These are phyloP conservation scores for Penicillium expansum DNA, from an alignment of 2,329 filamentous ascomycete species.

Conservation along the genomic window DNA sequence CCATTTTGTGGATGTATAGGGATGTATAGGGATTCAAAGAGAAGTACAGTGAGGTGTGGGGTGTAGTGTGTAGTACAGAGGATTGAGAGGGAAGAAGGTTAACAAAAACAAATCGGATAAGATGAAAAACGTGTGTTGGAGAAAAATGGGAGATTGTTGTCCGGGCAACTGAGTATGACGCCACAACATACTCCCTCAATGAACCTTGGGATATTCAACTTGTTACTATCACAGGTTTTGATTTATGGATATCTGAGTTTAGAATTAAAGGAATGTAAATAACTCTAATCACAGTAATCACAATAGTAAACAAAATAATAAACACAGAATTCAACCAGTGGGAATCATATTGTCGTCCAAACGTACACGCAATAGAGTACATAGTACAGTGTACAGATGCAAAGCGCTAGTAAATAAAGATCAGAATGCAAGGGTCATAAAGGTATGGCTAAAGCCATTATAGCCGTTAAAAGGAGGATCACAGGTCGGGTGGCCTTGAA, in stretches of 20 bases:
- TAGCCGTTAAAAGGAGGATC: neutral
- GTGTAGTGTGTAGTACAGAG: neutral
- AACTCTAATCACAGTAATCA: neutral
- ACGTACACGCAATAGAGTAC: neutral
- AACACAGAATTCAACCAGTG: neutral
- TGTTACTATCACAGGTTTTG: neutral
- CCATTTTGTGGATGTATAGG: slow-evolving; percentile 28
- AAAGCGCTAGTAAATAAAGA: slow-evolving; percentile 3
- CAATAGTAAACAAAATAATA: neutral
- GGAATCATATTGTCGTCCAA: slow-evolving; percentile 3
- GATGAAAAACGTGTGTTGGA: slow-evolving; percentile 24
- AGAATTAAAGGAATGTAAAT: neutral
- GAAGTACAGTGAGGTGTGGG: neutral
- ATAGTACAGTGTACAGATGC: slow-evolving; percentile 7
- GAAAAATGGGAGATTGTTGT: slow-evolving; percentile 40
- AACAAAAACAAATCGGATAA: slow-evolving; percentile 20
- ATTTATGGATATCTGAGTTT: neutral
- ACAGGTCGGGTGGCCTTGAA: slow-evolving; percentile 4
- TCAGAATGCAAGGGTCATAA: slow-evolving; percentile 10
- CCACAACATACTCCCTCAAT: slow-evolving; percentile 7
- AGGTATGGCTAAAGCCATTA: neutral
- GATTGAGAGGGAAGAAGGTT: neutral
- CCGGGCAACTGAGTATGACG: slow-evolving; percentile 33
- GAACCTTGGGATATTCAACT: slow-evolving; percentile 5
- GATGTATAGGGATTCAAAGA: neutral